Evolutionary conservation across 2,329 filamentous ascomycete genomes (phyloP).

Genomic region (Anisogramma anomala): DNA sequence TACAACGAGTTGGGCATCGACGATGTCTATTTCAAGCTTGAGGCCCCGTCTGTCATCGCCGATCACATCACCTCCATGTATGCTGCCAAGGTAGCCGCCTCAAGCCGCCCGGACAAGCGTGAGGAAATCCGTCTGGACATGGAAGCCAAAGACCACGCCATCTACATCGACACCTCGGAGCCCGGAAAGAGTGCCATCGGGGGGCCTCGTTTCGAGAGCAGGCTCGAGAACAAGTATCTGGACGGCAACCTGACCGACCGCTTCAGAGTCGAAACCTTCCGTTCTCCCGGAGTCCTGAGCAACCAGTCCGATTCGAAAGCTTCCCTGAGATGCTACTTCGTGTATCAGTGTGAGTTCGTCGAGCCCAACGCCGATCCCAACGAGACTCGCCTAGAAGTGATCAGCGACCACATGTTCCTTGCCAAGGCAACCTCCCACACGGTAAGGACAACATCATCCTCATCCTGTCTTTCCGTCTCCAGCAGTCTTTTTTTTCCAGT

Average conservation of each 20-base stretch:
- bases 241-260: slow-evolving; percentile 61
- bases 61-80: slow-evolving; percentile 94
- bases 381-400: slow-evolving; percentile 81
- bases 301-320: slow-evolving; percentile 56
- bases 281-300: slow-evolving; percentile 72
- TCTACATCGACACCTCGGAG: slow-evolving; percentile 96
- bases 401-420: slow-evolving; percentile 87
- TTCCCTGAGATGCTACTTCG: slow-evolving; percentile 92
- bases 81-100: slow-evolving; percentile 90
- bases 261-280: slow-evolving; percentile 95
- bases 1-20: slow-evolving; percentile 97
- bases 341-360: slow-evolving; percentile 90
- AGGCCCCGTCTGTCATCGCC: slow-evolving; percentile 74
- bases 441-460: too few relatives aligned
- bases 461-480: too few relatives aligned
- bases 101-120: slow-evolving; percentile 82
- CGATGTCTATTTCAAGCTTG: slow-evolving; percentile 94
- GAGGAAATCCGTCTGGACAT: slow-evolving; percentile 93
- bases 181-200: slow-evolving; percentile 65
- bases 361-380: slow-evolving; percentile 60
- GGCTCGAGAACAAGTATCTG: slow-evolving; percentile 91
- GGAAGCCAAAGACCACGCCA: slow-evolving; percentile 86
- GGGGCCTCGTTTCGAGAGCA: slow-evolving; percentile 85
- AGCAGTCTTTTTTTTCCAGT: too few relatives aligned
- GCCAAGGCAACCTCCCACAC: slow-evolving; percentile 95